These are phyloP conservation scores for Chiua virens DNA, from an alignment of 768 basidiomycete species.

Conservation along the genomic window DNA sequence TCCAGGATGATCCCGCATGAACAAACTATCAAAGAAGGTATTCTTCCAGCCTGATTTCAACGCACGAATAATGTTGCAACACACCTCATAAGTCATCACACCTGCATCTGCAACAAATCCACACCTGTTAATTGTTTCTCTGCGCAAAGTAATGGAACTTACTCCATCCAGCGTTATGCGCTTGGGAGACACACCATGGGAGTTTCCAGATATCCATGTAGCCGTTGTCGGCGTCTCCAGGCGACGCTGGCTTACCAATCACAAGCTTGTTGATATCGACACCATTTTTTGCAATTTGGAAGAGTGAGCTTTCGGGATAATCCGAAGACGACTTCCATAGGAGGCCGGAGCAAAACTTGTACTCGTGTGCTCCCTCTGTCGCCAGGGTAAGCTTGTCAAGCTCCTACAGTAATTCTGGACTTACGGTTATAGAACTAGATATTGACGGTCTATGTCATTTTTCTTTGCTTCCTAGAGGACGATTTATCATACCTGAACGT, in stretches of 20 bases:
- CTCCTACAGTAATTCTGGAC: not conserved
- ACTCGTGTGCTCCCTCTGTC: constrained; percentile 57
- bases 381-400: not conserved
- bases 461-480: not conserved
- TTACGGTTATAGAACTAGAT: constrained; percentile 26
- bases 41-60: not conserved
- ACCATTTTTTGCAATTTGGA: constrained; percentile 47
- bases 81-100: constrained; percentile 42
- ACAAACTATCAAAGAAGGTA: constrained; percentile 29
- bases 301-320: constrained; percentile 58
- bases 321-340: constrained; percentile 52
- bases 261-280: constrained; percentile 49
- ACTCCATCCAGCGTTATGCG: constrained; percentile 66
- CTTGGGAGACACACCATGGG: constrained; percentile 57
- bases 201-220: constrained; percentile 59
- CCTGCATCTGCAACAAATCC: constrained; percentile 29
- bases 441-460: not conserved
- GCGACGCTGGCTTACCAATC: constrained; percentile 51
- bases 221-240: constrained; percentile 43
- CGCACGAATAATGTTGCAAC: not conserved
- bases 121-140: not conserved
- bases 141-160: constrained; percentile 27
- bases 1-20: constrained; percentile 38
- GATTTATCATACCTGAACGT: constrained; percentile 34
- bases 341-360: constrained; percentile 58